Evolutionary conservation across 2,329 filamentous ascomycete genomes (phyloP).

Genomic region (Laburnicola sp.): DNA sequence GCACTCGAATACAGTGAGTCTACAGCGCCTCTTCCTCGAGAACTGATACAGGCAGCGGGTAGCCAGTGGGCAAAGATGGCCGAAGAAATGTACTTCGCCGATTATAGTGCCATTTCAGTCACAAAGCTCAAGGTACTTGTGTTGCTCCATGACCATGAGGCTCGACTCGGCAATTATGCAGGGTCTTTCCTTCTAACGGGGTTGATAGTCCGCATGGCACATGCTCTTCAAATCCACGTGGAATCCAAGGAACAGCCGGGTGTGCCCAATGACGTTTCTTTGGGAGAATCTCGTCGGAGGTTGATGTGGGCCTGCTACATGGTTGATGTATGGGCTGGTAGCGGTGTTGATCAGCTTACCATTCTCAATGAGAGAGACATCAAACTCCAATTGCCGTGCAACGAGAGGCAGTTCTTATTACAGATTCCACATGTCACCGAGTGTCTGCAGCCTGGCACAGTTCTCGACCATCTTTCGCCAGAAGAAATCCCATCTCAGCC

Average conservation of each 20-base stretch:
- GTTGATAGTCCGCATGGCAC: conserved; percentile 38
- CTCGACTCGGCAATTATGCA: conserved; percentile 37
- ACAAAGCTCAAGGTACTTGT: conserved; percentile 37
- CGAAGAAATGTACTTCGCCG: conserved; percentile 39
- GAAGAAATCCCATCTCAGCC: conserved; percentile 34
- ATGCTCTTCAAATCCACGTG: conserved; percentile 39
- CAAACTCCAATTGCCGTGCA: conserved; percentile 40
- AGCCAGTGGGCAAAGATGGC: conserved; percentile 40
- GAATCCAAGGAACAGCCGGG: conserved; percentile 32
- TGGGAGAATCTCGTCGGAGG: conserved; percentile 34
- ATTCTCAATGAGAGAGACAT: conserved; percentile 39
- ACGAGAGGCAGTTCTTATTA: conserved; percentile 36
- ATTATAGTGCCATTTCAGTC: conserved; percentile 39
- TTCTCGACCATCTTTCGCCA: conserved; percentile 29
- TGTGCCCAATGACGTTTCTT: conserved; percentile 34
- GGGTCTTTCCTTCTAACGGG: conserved; percentile 38
- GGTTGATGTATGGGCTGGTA: conserved; percentile 42
- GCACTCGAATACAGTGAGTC: conserved; percentile 37
- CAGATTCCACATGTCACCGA: conserved; percentile 39
- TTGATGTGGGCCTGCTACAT: conserved; percentile 43
- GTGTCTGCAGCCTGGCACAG: conserved; percentile 26
- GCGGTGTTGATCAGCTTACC: conserved; percentile 39
- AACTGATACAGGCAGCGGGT: conserved; percentile 36
- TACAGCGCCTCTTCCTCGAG: conserved; percentile 28
- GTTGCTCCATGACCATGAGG: conserved; percentile 38